phyloP scores from a whole-genome alignment of 1,139 yeast species.

The Zygosaccharomyces sapae region DNA sequence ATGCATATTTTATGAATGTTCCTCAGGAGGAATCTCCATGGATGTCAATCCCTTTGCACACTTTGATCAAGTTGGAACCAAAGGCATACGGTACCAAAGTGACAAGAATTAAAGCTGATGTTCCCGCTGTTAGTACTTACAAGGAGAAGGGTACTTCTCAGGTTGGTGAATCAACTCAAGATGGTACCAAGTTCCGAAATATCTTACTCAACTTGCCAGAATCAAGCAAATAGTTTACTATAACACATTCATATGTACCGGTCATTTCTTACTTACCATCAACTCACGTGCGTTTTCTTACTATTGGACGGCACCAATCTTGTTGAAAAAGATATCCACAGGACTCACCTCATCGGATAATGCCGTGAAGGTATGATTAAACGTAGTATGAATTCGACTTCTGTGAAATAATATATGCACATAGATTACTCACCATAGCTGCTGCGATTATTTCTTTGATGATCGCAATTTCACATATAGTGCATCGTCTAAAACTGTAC shows the following conservation, averaged over 20 bases:
- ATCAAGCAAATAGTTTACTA: conserved; percentile 5
- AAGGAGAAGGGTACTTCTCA: conserved; percentile 89
- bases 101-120: conserved; percentile 86
- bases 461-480: too few species aligned
- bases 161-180: conserved; percentile 52
- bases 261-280: too few species aligned
- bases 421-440: not conserved
- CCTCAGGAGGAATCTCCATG: conserved; percentile 97
- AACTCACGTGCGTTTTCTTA: too few species aligned
- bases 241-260: not conserved
- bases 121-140: conserved; percentile 96
- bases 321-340: not conserved
- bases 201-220: conserved; percentile 37
- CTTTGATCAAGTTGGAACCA: conserved; percentile 88
- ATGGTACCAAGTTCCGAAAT: conserved; percentile 31
- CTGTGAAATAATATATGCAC: not conserved
- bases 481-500: too few species aligned
- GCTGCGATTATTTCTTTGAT: not conserved
- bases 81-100: conserved; percentile 88
- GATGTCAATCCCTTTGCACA: conserved; percentile 98
- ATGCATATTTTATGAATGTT: conserved; percentile 97
- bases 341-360: not conserved
- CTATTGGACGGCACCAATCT: not conserved
- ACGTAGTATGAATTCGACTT: not conserved
- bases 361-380: not conserved